Percentiles rank a stretch among this genome's conserved stretches.
These are phyloP conservation scores for Tuber aestivum DNA, from an alignment of 495 filamentous ascomycete genomes.

Conservation along the genomic window DNA sequence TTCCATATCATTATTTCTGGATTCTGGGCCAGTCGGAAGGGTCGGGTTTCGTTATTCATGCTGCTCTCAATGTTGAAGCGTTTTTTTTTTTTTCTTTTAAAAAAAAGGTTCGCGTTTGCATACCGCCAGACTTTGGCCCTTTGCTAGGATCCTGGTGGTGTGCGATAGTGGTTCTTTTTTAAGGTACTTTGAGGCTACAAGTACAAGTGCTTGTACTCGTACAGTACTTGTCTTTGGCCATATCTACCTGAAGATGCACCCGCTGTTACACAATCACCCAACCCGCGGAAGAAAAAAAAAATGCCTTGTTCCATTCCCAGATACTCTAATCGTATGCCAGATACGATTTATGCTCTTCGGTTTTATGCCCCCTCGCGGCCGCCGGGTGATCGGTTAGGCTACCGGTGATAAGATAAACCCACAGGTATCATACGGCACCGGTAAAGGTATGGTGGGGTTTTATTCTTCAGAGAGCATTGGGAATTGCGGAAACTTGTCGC, in stretches of 20 bases:
- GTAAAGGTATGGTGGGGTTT: background rate
- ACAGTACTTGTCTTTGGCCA: background rate
- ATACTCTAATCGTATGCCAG: background rate
- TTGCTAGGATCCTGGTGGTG: background rate
- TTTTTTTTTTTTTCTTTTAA: background rate
- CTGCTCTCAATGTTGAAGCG: background rate
- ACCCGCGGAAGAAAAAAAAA: background rate
- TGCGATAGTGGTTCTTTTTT: background rate
- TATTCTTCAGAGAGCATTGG: background rate
- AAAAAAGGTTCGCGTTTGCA: background rate
- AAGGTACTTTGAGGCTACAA: background rate
- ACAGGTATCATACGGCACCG: background rate
- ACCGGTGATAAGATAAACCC: background rate
- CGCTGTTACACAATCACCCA: background rate
- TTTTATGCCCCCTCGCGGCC: background rate
- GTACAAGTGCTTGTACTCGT: background rate
- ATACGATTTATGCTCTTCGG: background rate
- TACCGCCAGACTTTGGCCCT: background rate
- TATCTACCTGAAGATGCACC: background rate
- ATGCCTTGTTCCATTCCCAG: background rate
- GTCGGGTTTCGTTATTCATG: background rate
- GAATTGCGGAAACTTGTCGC: background rate
- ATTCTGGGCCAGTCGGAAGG: background rate
- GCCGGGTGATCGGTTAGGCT: background rate
- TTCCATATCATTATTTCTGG: background rate